Percentiles rank a stretch among this genome's conserved stretches.
Conservation (phyloP, 257 asterid species). For the Fraxinus pennsylvanica region DNA sequence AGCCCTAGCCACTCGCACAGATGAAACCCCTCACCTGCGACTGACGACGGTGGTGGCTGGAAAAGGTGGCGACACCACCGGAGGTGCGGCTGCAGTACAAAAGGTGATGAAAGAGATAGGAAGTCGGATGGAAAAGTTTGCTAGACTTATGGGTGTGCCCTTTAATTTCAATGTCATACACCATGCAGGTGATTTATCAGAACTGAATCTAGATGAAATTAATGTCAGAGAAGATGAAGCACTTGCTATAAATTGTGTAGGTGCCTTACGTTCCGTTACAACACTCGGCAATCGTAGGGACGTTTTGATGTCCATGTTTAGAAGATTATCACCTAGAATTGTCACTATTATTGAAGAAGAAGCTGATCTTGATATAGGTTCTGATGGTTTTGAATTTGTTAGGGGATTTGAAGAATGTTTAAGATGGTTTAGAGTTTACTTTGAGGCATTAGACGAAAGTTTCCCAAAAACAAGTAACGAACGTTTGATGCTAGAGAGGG, state of each 20-base stretch:
- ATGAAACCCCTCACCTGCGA: constrained; percentile 86
- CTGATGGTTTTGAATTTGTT: constrained; percentile 60
- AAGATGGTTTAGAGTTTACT: constrained; percentile 92
- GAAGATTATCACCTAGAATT: constrained; percentile 64
- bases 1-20: constrained; percentile 83
- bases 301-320: constrained; percentile 48
- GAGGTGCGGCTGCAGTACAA: constrained; percentile 42
- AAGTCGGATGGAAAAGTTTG: constrained; percentile 83
- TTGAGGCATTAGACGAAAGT: constrained; percentile 80
- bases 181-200: constrained; percentile 80
- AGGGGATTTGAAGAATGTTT: constrained; percentile 75
- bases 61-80: constrained; percentile 31
- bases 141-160: constrained; percentile 95
- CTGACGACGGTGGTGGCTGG: constrained; percentile 66
- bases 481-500: constrained; percentile 87
- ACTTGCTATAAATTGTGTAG: constrained; percentile 74
- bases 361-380: constrained; percentile 75
- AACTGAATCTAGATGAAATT: constrained; percentile 47
- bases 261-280: constrained; percentile 65
- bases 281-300: constrained; percentile 54
- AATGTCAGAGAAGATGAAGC: constrained; percentile 74
- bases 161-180: constrained; percentile 64
- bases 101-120: constrained; percentile 88
- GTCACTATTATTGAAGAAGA: constrained; percentile 83
- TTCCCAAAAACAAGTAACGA: constrained; percentile 73